Evolutionary conservation across 192 early-diverging fungal genomes (phyloP).

Genomic region (Entomortierella lignicola): DNA sequence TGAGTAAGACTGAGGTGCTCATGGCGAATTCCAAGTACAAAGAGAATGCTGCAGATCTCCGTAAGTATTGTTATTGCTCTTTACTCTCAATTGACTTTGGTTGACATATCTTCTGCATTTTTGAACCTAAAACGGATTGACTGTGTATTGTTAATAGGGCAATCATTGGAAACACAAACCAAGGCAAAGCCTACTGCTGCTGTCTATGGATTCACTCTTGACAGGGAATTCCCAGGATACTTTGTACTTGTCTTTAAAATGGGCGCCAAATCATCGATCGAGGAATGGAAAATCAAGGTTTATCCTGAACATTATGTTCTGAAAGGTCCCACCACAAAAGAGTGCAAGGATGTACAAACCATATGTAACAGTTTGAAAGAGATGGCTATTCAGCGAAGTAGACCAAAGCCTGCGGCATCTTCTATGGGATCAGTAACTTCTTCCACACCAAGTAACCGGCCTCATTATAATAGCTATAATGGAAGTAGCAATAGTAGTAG

Average conservation of each 20-base stretch:
- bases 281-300: constrained; percentile 80
- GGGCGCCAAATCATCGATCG: constrained; percentile 69
- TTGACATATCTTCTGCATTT: constrained; percentile 29
- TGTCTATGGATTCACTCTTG: constrained; percentile 85
- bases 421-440: constrained; percentile 10
- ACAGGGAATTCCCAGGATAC: constrained; percentile 73
- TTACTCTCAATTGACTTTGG: not conserved
- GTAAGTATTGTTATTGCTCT: constrained; percentile 56
- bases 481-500: constrained; percentile 23
- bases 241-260: constrained; percentile 85
- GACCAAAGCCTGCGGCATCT: constrained; percentile 30
- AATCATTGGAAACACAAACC: constrained; percentile 59
- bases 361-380: constrained; percentile 79
- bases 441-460: constrained; percentile 16
- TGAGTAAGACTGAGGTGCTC: constrained; percentile 74
- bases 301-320: constrained; percentile 82
- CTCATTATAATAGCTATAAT: constrained; percentile 39
- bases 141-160: no score
- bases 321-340: constrained; percentile 72
- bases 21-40: constrained; percentile 84
- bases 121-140: no score
- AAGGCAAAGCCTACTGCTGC: constrained; percentile 73
- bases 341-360: constrained; percentile 77
- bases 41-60: constrained; percentile 65
- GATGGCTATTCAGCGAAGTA: constrained; percentile 45